These are phyloP conservation scores for Eucalyptus globulus DNA, from an alignment of 345 rosid genomes.

Conservation along the genomic window DNA sequence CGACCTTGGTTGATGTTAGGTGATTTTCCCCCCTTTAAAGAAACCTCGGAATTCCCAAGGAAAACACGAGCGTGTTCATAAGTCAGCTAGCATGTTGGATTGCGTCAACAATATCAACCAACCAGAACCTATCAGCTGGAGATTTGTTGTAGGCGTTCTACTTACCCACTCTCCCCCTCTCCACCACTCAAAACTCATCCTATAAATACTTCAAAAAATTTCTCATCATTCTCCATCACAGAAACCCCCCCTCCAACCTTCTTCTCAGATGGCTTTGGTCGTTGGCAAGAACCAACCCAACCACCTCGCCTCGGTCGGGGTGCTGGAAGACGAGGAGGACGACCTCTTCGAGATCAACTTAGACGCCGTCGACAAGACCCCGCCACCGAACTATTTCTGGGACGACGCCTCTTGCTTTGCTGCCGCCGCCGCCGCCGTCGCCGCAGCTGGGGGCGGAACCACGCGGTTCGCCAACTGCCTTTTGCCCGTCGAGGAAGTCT, in stretches of 20 bases:
- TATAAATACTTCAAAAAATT: neutral
- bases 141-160: neutral
- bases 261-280: neutral
- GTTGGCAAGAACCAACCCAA: neutral
- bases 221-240: neutral
- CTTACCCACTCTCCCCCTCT: neutral
- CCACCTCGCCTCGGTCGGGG: neutral
- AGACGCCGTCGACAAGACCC: neutral
- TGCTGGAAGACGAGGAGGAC: neutral
- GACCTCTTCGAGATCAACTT: slow-evolving; percentile 7
- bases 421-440: neutral
- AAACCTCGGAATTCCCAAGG: neutral
- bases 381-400: neutral
- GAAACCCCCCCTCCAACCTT: neutral
- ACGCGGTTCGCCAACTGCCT: slow-evolving; percentile 3
- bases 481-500: neutral
- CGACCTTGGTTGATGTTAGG: neutral
- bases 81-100: neutral
- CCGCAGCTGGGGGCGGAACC: neutral
- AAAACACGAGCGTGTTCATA: neutral
- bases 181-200: neutral
- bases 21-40: neutral
- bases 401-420: neutral
- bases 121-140: neutral
- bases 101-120: neutral